Base-by-base conservation (phyloP, 75 land plant genomes). In the Cupressus sempervirens region DNA sequence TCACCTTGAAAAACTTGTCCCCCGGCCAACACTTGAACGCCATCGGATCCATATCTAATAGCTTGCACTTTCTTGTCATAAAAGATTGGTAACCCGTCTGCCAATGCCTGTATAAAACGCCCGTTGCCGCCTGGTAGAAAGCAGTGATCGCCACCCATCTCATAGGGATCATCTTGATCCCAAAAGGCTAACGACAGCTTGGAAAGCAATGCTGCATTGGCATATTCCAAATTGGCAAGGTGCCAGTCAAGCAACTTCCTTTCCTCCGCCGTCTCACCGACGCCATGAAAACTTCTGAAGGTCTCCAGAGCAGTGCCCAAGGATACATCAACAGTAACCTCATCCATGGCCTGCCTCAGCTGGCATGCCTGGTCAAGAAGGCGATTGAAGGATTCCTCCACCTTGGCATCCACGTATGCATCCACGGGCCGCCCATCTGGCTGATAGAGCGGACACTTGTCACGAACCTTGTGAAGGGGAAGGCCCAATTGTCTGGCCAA, bases 81-180 rank as follows among this genome's bases (percentile, higher is more conserved):
- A 68, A 94, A 91, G 15, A 96, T 93, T 0, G 99, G 95, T 15
- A 95, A 67, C 36, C 89, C 89, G 82, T 94, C 97, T 7, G 93
- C 93, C 45, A 97, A 84, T 16, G 95, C 98, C 45, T 88, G 84
- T 7, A 97, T 88, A 62, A 97, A 86, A 81, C 89, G 88, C 73
- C 87, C 92, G 88, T 96, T 96, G 26, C 98, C 99, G 2, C 99
- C 98, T n/a, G 98, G 92, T 4, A 97, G 86, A 80, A 97, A 96
- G 54, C 98, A 96, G 76, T 97, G 99, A 75, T 97, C 99, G 23
- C 99, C 99, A 54, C 97, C 99, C 99, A 97, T 97, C 76, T 95
- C 99, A 91, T 91, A 96, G 10, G 96, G 98, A 83, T 97, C 99
- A 88, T 97, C 98, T 65, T 95, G 99, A 85, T 97, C 98, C 99